A percentile compares a stretch with the other conserved stretches of the same genome.
These are phyloP conservation scores for Plasmodium sp. DNA, from an alignment of 169 alveolate genomes.

Conservation along the genomic window DNA sequence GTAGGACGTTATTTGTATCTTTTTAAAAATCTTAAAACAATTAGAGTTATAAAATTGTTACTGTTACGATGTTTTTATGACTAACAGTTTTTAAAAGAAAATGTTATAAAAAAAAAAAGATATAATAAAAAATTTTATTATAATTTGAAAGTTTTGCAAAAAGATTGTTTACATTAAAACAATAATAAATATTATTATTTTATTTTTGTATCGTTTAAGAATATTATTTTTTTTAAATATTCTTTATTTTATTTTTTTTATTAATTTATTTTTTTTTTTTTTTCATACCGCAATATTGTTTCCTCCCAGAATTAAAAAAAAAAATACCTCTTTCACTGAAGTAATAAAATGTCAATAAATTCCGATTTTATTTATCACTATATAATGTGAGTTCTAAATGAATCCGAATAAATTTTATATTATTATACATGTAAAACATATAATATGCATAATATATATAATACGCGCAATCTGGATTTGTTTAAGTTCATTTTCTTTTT, in stretches of 20 bases:
- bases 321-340: neutral
- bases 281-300: neutral
- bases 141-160: neutral
- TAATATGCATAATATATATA: too few relatives aligned
- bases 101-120: neutral
- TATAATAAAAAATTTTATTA: neutral
- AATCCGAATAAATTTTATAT: too few relatives aligned
- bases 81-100: neutral
- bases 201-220: neutral
- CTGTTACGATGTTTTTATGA: neutral
- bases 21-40: neutral
- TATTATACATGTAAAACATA: too few relatives aligned
- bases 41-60: neutral
- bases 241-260: neutral
- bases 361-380: neutral
- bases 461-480: neutral
- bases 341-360: neutral
- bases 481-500: neutral
- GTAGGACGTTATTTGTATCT: neutral
- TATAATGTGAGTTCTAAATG: neutral
- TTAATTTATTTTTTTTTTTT: neutral
- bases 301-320: neutral
- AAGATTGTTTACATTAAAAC: neutral
- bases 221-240: neutral
- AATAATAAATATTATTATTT: too few relatives aligned